Conservation (phyloP, 208 protist species). For the Strigomonas galati region DNA sequence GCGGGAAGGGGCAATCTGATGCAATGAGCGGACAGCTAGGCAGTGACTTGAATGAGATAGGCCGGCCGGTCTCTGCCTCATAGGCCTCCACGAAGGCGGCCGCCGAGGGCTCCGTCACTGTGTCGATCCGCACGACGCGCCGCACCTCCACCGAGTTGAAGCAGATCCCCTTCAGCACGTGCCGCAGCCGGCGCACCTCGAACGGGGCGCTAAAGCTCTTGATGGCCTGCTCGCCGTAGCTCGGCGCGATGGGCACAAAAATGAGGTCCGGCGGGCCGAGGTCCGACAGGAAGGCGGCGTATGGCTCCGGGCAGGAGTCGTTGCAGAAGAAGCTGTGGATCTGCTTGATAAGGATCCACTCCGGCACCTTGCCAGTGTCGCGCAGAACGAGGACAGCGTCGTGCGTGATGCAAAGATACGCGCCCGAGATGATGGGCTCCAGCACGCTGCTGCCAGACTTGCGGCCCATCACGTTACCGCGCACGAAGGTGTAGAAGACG, state of each 20-base stretch:
- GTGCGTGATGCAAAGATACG: slow-evolving; percentile 39
- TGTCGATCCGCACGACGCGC: slow-evolving; percentile 23
- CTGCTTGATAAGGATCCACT: slow-evolving; percentile 34
- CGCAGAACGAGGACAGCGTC: slow-evolving; percentile 36
- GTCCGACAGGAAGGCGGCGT: slow-evolving; percentile 33
- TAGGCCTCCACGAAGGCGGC: slow-evolving; percentile 17
- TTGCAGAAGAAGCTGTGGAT: slow-evolving; percentile 37
- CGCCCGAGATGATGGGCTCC: slow-evolving; percentile 13
- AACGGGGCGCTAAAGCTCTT: slow-evolving; percentile 17
- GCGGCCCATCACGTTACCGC: slow-evolving; percentile 51
- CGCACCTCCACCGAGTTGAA: slow-evolving; percentile 27
- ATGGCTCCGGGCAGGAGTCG: slow-evolving; percentile 18
- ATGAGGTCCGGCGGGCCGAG: slow-evolving; percentile 25
- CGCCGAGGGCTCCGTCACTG: not conserved
- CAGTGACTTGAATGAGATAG: slow-evolving; percentile 23
- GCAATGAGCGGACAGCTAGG: slow-evolving; percentile 6
- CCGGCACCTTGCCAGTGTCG: slow-evolving; percentile 31
- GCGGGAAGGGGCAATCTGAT: slow-evolving; percentile 24
- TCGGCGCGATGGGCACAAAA: slow-evolving; percentile 27
- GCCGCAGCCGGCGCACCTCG: slow-evolving; percentile 17
- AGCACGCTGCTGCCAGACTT: slow-evolving; percentile 21
- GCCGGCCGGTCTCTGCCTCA: not conserved
- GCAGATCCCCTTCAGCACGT: slow-evolving; percentile 21
- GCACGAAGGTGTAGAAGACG: slow-evolving; percentile 60
- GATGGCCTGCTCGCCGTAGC: slow-evolving; percentile 18